These are phyloP conservation scores for Cupressus sempervirens DNA, from an alignment of 75 land plant species.

Conservation along the genomic window DNA sequence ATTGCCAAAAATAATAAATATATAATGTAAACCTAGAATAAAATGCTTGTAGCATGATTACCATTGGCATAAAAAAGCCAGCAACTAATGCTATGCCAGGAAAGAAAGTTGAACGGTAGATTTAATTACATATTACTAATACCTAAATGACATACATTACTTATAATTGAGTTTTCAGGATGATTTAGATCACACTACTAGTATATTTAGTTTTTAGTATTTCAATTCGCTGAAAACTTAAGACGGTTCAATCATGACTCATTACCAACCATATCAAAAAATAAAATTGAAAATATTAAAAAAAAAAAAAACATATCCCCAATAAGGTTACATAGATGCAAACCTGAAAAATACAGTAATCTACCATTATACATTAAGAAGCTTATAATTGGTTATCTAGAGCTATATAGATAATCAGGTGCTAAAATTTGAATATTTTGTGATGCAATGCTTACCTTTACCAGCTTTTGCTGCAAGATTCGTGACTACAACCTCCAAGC, in stretches of 20 bases:
- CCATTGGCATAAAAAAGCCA: not conserved
- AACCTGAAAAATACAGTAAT: not conserved
- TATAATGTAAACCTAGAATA: too few species aligned
- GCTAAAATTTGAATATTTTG: not conserved
- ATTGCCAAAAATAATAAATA: too few species aligned
- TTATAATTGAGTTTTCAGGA: not conserved
- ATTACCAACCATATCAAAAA: not conserved
- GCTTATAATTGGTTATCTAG: not conserved
- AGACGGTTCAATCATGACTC: not conserved
- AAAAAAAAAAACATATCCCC: not conserved
- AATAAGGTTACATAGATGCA: not conserved
- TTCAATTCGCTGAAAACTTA: not conserved
- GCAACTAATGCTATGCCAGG: not conserved
- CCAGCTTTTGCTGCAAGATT: conserved; percentile 92
- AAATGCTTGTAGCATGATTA: too few species aligned
- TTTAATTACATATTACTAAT: not conserved
- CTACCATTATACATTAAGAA: not conserved
- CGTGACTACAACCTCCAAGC: conserved; percentile 81
- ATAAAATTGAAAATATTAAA: too few species aligned
- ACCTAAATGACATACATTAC: not conserved
- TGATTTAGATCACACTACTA: not conserved
- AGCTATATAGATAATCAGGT: not conserved
- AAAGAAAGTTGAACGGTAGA: not conserved
- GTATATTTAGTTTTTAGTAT: not conserved
- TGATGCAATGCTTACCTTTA: conserved; percentile 59